Base-by-base conservation (phyloP, 371 early-diverging fungal species). In the Mortierella sp. region DNA sequence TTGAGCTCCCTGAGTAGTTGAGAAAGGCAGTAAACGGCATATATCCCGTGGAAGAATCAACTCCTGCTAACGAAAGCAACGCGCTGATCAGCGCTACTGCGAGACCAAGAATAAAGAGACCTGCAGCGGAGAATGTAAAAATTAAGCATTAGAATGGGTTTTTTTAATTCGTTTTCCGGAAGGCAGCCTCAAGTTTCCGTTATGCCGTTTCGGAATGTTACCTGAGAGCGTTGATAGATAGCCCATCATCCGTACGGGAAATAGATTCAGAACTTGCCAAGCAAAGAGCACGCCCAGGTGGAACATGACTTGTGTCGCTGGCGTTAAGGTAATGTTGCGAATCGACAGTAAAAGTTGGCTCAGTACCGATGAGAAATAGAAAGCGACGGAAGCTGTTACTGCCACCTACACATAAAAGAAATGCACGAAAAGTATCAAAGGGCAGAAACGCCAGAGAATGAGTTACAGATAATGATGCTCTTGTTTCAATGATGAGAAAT, bases 1-100 rank as follows among this genome's bases (percentile, higher is more conserved):
- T 64, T 1, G 64, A 43, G 4, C 56, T 64, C 47, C 71, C 71
- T 42, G 71, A 70, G 28, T 70, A 70, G 37, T 70, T 64, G 49
- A 70, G 27, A 43, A 59, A 60, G 19, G 56, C 56, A 63, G 71
- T 63, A 63, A 70, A 70, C 9, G 75, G 68, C 48, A 73, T 53
- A 51, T 63, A 52, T 26, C 43, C 54, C 54, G 50, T 56, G 7
- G 68, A 72, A 2, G 64, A 37, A 1, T 57, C 49, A 21, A 68
- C 27, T 39, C 51, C 59, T 43, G 68, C 30, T 44, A 66, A 41
- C 32, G 68, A 73, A 30, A 67, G 26, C 56, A 73, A 54, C 39
- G 50, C 52, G 24, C 54, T 58, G 42, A 62, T 63, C 30, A 73
- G 34, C 17, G 64, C 60, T 60, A 73, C 64, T 67, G 68, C 59